Evolutionary conservation across 1,284 basidiomycete genomes (phyloP), one percentile per base, ranked within the genome.

Genomic region (Grifola frondosa): DNA sequence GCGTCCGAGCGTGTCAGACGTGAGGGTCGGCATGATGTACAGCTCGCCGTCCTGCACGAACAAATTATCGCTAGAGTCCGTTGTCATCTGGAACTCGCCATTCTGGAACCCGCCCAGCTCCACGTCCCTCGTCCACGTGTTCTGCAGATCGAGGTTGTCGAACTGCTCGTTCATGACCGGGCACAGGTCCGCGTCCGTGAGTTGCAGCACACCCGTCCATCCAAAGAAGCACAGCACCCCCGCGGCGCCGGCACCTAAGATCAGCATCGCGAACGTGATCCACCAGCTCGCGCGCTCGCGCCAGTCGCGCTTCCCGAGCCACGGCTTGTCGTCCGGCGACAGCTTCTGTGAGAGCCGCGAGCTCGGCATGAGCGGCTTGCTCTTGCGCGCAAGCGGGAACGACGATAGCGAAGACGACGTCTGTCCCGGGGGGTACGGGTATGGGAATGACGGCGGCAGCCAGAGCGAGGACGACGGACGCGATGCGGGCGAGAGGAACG

Each of bases 1-100:
- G 9, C 61, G 64, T 5, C 82, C 81, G 40, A 88, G 70, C 21
- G 66, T 61, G 58, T 88, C 85, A 16, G 80, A 74, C 5, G 88
- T 91, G 49, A 92, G 74, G 3, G 90, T 91, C 12, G 89, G 89
- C 42, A 87, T 78, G 64, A 92, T 80, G 71, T 88, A 89, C 26
- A 92, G 75, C 43, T 78, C 67, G 4, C 81, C 81, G 60, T 89
- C 73, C 43, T 78, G 62, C 44, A 88, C 68, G 67, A 80, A 91
- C 9, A 77, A 76, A 64, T 91, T 91, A 62, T 81, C 77, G 21
- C 61, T 52, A 7, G 74, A 75, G 24, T 69, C 66, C 2, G 88
- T 90, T 3, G 50, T 81, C 85, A 88, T 89, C 58, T 88, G 78
- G 63, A 92, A 92, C 64, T 90, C 78, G 53, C 82, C 80, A 59